Conservation (phyloP, 805 yeast genomes). For the Candida hungchunana region DNA sequence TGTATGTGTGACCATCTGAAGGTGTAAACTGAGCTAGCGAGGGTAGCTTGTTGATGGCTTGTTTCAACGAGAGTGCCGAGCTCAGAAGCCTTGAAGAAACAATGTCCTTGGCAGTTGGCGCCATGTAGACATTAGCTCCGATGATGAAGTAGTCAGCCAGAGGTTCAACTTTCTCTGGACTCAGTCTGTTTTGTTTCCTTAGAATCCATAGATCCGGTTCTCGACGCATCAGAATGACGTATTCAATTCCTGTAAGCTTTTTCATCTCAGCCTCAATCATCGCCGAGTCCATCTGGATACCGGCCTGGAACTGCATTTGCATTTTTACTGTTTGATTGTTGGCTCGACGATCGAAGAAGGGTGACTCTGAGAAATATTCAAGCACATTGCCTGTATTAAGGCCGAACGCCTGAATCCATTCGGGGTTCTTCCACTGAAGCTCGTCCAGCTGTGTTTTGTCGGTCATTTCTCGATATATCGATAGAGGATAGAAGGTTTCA, state of each 20-base stretch:
- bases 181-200: slow-evolving; percentile 68
- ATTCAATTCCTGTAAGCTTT: slow-evolving; percentile 85
- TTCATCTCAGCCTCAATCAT: slow-evolving; percentile 53
- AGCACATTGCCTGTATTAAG: slow-evolving; percentile 84
- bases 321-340: slow-evolving; percentile 92
- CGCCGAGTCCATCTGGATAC: slow-evolving; percentile 31
- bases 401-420: slow-evolving; percentile 90
- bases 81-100: slow-evolving; percentile 58
- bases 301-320: slow-evolving; percentile 83
- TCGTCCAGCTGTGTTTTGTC: slow-evolving; percentile 59
- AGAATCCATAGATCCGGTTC: slow-evolving; percentile 95
- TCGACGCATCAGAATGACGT: slow-evolving; percentile 63
- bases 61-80: slow-evolving; percentile 33
- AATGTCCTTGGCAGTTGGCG: slow-evolving; percentile 72
- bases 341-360: slow-evolving; percentile 90
- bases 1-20: slow-evolving; percentile 53
- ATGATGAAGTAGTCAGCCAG: slow-evolving; percentile 81
- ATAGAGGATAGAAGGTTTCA: no score
- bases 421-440: slow-evolving; percentile 95
- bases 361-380: slow-evolving; percentile 90
- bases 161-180: slow-evolving; percentile 46
- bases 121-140: slow-evolving; percentile 90
- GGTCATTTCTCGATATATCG: no score
- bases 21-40: slow-evolving; percentile 53
- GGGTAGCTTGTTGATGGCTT: slow-evolving; percentile 44